Evolutionary conservation across 208 protist genomes (phyloP), one percentile per base, ranked within the genome.

Genomic region (Trypanosoma scelopori): DNA sequence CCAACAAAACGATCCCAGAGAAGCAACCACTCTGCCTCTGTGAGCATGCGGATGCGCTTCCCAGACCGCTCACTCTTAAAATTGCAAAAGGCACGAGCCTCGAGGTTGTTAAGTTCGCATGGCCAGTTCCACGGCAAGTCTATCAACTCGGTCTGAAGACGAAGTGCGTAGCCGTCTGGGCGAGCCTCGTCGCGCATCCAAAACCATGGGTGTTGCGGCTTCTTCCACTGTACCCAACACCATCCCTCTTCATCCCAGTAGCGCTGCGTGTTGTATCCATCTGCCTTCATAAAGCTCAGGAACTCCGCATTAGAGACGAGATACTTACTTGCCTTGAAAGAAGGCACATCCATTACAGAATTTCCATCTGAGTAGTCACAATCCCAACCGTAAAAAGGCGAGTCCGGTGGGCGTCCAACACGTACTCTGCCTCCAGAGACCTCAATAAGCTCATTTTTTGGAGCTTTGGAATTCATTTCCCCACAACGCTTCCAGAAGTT

Each of bases 181-280:
- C 83, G 78, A 27, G 62, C 57, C 43, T 85, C 89, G 62, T 93
- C 85, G 49, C 68, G 74, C 25, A 95, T 84, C 97, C 97, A 99
- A 75, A 98, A 98, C 69, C 85, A 92, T 47, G 97, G 97, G 58
- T 89, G 83, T 47, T 82, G 62, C 22, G 93, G 87, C 53, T 98
- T 91, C 68, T 80, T 86, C 92, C 91, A 98, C 55, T 82, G 79
- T 51, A 89, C 84, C 97, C 97, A 99, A n/a, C 58, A 77, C 96
- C 96, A 98, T n/a, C 97, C 97, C 76, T 98, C 97, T 57, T 96
- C 93, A 58, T 97, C 92, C 97, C 97, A 99, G 72, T 90, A 98
- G 55, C 79, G 72, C 65, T 88, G 74, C 28, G 78, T 89, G n/a
- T 68, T 71, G 66, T 98, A 99, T 46, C 96, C 97, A 60, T 87